Evolutionary conservation across 345 rosid genomes (phyloP).

Genomic region (Mallotus nudiflorus): DNA sequence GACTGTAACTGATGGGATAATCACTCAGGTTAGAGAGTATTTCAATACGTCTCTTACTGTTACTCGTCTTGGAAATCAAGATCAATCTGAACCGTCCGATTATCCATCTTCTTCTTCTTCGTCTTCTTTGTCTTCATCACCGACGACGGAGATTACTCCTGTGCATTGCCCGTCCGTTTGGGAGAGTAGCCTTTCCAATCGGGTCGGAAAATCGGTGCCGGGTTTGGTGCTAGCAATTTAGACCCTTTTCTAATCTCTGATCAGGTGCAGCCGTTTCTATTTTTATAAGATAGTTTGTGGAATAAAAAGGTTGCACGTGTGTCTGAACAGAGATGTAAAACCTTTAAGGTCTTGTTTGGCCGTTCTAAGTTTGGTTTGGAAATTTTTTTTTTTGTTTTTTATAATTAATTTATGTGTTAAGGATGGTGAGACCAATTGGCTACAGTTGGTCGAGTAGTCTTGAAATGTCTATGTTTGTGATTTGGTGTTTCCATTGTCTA

Average conservation of each 20-base stretch:
- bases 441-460: neutral
- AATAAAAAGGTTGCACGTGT: constrained; percentile 19
- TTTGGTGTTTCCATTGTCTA: constrained; percentile 2
- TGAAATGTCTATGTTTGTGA: neutral
- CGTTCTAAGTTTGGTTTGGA: neutral
- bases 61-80: constrained; percentile 56
- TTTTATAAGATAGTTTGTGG: neutral
- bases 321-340: constrained; percentile 33
- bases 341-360: neutral
- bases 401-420: no score
- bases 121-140: constrained; percentile 17
- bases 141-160: constrained; percentile 41
- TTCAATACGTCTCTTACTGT: constrained; percentile 92
- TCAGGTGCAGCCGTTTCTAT: constrained; percentile 31
- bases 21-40: constrained; percentile 90
- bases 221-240: constrained; percentile 84
- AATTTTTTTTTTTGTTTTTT: no score
- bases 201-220: constrained; percentile 83
- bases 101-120: neutral
- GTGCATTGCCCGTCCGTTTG: constrained; percentile 69
- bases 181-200: constrained; percentile 80
- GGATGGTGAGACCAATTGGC: constrained; percentile 15
- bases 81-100: constrained; percentile 19
- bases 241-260: neutral
- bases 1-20: constrained; percentile 91